Conservation (phyloP, 257 asterid genomes). For the Solanum ossicruentum region DNA sequence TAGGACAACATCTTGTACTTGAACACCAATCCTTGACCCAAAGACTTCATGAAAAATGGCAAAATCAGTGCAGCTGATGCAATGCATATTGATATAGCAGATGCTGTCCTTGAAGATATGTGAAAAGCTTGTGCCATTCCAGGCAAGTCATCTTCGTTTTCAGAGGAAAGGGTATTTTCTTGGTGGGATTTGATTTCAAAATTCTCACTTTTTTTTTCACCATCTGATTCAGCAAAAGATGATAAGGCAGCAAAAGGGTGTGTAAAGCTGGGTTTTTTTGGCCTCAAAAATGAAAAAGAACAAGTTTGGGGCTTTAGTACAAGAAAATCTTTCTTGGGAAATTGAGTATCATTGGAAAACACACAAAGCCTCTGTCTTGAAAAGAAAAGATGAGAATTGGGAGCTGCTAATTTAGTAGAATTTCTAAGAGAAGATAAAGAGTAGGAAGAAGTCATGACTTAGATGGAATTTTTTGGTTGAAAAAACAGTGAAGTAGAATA, state of each 20-base stretch:
- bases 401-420: slow-evolving; percentile 20
- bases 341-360: slow-evolving; percentile 8
- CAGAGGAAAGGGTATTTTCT: slow-evolving; percentile 4
- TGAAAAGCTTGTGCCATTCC: slow-evolving; percentile 84
- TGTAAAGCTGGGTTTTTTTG: slow-evolving; percentile 5
- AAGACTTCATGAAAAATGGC: slow-evolving; percentile 63
- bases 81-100: slow-evolving; percentile 65
- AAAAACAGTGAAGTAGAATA: neutral
- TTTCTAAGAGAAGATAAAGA: slow-evolving; percentile 38
- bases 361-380: slow-evolving; percentile 16
- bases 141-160: slow-evolving; percentile 15
- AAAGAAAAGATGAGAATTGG: slow-evolving; percentile 17
- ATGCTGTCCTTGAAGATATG: slow-evolving; percentile 59
- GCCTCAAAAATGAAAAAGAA: slow-evolving; percentile 13
- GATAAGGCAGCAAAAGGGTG: slow-evolving; percentile 50
- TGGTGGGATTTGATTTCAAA: slow-evolving; percentile 2
- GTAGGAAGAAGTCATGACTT: slow-evolving; percentile 52
- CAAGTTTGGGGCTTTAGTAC: slow-evolving; percentile 20
- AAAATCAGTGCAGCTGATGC: slow-evolving; percentile 58
- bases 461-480: neutral
- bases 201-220: slow-evolving; percentile 14
- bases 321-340: slow-evolving; percentile 23
- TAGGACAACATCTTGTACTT: slow-evolving; percentile 52
- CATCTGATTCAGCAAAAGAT: slow-evolving; percentile 53
- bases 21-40: slow-evolving; percentile 41